Conservation (phyloP, 345 rosid genomes). For the Eucalyptus erythrocorys region DNA sequence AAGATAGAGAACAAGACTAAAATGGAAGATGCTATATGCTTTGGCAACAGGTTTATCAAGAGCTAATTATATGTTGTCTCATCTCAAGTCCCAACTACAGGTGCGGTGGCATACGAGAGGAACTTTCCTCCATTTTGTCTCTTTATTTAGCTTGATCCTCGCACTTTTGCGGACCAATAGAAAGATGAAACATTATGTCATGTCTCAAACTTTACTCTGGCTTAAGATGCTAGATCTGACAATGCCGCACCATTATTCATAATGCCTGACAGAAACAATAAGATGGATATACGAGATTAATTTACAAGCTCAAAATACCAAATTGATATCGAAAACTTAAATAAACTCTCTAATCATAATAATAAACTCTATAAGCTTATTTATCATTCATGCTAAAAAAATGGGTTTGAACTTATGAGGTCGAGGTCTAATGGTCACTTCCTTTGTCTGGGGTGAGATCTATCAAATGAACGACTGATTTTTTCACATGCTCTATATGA, state of each 20-base stretch:
- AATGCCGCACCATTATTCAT: background rate
- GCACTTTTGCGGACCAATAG: background rate
- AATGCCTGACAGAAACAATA: background rate
- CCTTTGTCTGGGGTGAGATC: accelerated
- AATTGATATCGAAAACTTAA: background rate
- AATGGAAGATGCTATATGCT: background rate
- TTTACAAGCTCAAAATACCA: background rate
- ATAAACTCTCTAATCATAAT: background rate
- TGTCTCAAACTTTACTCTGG: background rate
- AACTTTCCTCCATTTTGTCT: background rate
- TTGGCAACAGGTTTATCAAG: background rate
- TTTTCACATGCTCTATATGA: background rate
- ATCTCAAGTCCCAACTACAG: background rate
- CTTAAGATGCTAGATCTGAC: background rate
- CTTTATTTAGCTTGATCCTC: background rate
- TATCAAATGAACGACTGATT: background rate
- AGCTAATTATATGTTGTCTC: background rate
- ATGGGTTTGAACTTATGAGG: background rate
- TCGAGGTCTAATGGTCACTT: background rate
- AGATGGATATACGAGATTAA: background rate
- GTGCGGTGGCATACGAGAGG: background rate
- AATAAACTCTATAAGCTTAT: background rate
- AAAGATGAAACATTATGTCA: background rate
- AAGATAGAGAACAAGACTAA: background rate
- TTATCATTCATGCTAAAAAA: background rate